Evolutionary conservation across 2,329 filamentous ascomycete species (phyloP), one percentile per base, ranked within the genome.

Genomic region (Westerdykella ornata): DNA sequence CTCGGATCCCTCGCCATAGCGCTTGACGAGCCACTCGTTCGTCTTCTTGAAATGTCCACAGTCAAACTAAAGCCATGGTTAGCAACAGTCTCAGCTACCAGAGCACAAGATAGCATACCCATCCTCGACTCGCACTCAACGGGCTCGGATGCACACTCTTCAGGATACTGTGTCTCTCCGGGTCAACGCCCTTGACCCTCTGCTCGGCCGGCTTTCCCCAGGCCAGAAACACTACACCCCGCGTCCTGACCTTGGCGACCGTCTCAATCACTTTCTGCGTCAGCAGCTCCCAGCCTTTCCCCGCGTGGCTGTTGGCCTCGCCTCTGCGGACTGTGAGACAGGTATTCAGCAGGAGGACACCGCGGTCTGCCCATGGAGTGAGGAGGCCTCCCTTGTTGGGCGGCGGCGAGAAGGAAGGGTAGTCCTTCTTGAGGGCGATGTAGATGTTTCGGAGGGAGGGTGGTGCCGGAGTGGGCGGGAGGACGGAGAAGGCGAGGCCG

Each of bases 391-490:
- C 81, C 29, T 81, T 83, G 45, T 86, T 84, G 1, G 87, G 79
- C 0, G 90, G 92, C 3, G 79, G 68, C 36, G 73, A 69, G 67
- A 95, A 96, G 33, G 72, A 67, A 0, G 90, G 88, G 62, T 95
- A 97, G 69, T 97, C 89, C 41, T 85, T 88, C 60, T 84, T 81
- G 42, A 98, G 78, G 9, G 82, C 84, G 33, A 76, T 88, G 73
- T 94, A 98, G 71, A 98, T 96, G 70, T 98, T 98, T 56, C 80
- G 80, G 13, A 98, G 81, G 1, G 88, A 95, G 0, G 90, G 89
- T 0, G 92, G 92, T 1, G 90, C 88, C 3, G 80, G 79, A 0
- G 88, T 94, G 0, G 92, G 92, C 3, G 90, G 83, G 8, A 86
- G 85, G 41, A 97, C 89, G 36, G 88, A 95, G 75, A 98, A 98